Evolutionary conservation across 2,329 filamentous ascomycete species (phyloP).

Genomic region (Hymenotorrendiella dingleyae): DNA sequence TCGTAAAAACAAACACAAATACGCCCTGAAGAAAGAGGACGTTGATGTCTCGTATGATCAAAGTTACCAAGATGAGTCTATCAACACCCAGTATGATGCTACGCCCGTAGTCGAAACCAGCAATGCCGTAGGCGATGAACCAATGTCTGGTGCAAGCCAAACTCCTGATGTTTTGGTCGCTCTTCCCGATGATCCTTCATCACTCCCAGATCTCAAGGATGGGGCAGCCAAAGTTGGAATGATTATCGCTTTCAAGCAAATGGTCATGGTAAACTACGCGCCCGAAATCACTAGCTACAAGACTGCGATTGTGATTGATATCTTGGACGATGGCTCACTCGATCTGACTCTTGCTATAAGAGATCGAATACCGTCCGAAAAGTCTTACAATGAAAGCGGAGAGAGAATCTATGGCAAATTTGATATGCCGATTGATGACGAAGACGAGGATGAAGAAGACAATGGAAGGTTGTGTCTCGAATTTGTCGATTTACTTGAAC

Average conservation of each 20-base stretch:
- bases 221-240: constrained; percentile 50
- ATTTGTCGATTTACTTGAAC: constrained; percentile 61
- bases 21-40: constrained; percentile 38
- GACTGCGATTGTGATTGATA: constrained; percentile 59
- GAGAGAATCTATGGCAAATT: constrained; percentile 72
- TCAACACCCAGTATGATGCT: constrained; percentile 20
- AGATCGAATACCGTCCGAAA: constrained; percentile 55
- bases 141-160: too few relatives aligned
- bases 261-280: constrained; percentile 58
- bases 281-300: constrained; percentile 56
- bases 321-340: constrained; percentile 48
- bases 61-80: constrained; percentile 29
- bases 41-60: constrained; percentile 29
- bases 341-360: constrained; percentile 62
- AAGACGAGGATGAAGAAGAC: constrained; percentile 46
- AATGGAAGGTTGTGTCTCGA: constrained; percentile 55
- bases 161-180: constrained; percentile 56
- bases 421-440: constrained; percentile 63
- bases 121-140: too few relatives aligned
- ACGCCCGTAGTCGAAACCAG: too few relatives aligned
- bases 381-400: constrained; percentile 61
- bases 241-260: constrained; percentile 63
- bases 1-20: constrained; percentile 36
- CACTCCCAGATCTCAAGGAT: constrained; percentile 44
- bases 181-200: constrained; percentile 51